Evolutionary conservation across 202 grass and related monocot genomes (phyloP).

Genomic region (Eragrostis tef): DNA sequence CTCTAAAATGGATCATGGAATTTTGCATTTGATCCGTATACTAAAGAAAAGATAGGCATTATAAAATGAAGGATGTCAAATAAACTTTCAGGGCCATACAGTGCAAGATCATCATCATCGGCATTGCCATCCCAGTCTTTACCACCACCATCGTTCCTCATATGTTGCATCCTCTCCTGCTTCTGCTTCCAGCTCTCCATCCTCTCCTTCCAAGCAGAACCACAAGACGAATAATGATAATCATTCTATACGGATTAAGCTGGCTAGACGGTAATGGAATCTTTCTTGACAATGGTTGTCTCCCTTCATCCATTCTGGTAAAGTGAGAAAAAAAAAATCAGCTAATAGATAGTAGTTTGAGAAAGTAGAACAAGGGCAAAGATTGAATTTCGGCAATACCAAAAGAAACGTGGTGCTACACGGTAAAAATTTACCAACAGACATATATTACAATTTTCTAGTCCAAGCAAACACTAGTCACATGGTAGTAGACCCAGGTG

Average conservation of each 20-base stretch:
- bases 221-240: slow-evolving; percentile 87
- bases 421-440: not conserved
- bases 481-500: not conserved
- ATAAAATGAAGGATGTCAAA: not conserved
- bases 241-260: slow-evolving; percentile 88
- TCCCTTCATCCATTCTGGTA: slow-evolving; percentile 89
- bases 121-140: slow-evolving; percentile 57
- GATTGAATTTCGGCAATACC: not conserved
- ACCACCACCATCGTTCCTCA: slow-evolving; percentile 58
- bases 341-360: not conserved
- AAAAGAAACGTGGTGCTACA: not conserved
- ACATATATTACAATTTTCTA: not conserved
- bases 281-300: slow-evolving; percentile 89
- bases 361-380: not conserved
- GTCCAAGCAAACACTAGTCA: not conserved
- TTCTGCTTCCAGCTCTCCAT: slow-evolving; percentile 96
- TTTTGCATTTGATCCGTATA: too few relatives aligned
- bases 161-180: slow-evolving; percentile 73
- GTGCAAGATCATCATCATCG: slow-evolving; percentile 70
- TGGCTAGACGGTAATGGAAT: slow-evolving; percentile 74
- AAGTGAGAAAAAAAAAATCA: slow-evolving; percentile 3
- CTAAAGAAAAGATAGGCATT: slow-evolving; percentile 1
- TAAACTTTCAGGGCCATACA: slow-evolving; percentile 52
- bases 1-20: not conserved
- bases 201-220: slow-evolving; percentile 90